Base-by-base conservation (phyloP, 192 early-diverging fungal species). In the Coemansia erecta region DNA sequence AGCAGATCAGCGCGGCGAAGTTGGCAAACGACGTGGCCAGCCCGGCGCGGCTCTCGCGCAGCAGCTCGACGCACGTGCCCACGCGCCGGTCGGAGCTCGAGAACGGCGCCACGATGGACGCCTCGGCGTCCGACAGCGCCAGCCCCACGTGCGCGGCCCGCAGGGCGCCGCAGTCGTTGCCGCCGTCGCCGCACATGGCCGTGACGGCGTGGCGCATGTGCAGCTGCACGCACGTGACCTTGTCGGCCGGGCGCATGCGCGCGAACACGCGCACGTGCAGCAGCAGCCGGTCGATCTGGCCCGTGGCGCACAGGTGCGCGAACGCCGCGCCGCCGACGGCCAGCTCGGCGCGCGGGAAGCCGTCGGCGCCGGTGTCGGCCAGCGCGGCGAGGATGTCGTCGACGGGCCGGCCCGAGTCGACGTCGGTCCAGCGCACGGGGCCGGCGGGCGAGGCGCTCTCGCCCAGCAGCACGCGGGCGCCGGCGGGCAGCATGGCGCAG, bases 161-260 rank as follows among this genome's bases (percentile, higher is more conserved):
- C 49, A 93, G 63, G 4, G 91, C 91, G 33, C 89, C 91, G 59
- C 87, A 87, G 70, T 93, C 91, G 71, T 93, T 93, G 28, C 89
- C 89, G 70, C 90, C 91, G 62, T 93, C 91, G 61, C 91, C 91
- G 68, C 90, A 92, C 91, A 93, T 93, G 55, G 85, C 90, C 11
- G 87, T 88, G 31, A 93, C 83, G 1, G 79, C 83, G 12, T 85
- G 83, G 63, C 87, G 87, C 89, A 93, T 91, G 55, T 91, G 89
- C 39, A 86, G 56, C 42, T 84, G 76, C 31, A 92, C 88, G 57
- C 85, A 87, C 31, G 77, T 61, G 19, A 89, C 85, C 78, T 92
- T 92, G 70, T 87, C 86, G 11, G 83, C 80, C 8, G 90, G 90
- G 48, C 85, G 82, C 89, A 91, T 92, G 57, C 90, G 78, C 22